phyloP scores from a whole-genome alignment of 75 land plant genomes.

The Pinus tabuliformis region DNA sequence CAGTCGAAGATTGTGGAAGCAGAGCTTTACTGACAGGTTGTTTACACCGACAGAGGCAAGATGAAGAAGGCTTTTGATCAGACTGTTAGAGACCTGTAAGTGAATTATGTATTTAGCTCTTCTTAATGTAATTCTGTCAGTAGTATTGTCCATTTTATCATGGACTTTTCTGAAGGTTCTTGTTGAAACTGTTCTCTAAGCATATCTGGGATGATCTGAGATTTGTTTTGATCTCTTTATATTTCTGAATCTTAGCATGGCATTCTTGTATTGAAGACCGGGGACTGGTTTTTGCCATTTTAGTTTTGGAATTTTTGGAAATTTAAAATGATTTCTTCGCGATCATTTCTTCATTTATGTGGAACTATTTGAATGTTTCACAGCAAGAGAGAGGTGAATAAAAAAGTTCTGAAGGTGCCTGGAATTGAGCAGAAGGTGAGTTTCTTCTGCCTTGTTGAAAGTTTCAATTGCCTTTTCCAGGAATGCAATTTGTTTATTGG shows the following conservation, averaged over 20 bases:
- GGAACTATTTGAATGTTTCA: conserved; percentile 10
- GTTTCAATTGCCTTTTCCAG: background rate
- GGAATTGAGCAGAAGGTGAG: conserved; percentile 91
- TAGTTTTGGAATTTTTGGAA: background rate
- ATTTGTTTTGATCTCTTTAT: background rate
- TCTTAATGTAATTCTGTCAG: background rate
- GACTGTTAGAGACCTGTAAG: conserved; percentile 98
- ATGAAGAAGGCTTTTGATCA: conserved; percentile 98
- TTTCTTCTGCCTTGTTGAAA: background rate
- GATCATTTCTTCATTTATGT: background rate
- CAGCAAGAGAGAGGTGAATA: conserved; percentile 98
- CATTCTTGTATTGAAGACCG: background rate
- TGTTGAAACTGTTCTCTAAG: background rate
- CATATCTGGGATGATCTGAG: background rate
- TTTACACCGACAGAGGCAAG: background rate
- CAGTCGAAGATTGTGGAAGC: no score
- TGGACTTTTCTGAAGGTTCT: background rate
- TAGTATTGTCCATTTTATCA: background rate
- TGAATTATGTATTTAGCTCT: background rate
- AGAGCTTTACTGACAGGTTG: no score
- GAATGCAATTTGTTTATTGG: background rate
- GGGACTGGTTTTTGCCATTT: background rate
- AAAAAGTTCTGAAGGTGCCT: conserved; percentile 95
- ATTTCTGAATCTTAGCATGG: background rate
- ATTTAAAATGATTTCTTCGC: background rate